A percentile compares a stretch with the other conserved stretches of the same genome.
Conservation (phyloP, 75 land plant species). For the Larix kaempferi region DNA sequence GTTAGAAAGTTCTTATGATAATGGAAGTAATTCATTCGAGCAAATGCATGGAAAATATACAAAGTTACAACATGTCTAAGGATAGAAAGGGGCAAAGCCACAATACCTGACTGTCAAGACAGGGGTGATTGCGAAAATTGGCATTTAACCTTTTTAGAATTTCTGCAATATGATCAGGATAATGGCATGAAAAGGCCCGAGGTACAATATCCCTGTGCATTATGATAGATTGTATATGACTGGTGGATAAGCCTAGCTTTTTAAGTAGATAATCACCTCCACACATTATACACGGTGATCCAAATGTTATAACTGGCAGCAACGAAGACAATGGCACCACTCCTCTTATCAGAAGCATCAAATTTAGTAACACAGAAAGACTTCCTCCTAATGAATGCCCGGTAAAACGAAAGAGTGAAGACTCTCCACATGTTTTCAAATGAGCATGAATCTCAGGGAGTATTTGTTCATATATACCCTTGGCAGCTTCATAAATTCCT, state of each 20-base stretch:
- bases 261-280: slow-evolving; percentile 75
- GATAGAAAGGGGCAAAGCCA: neutral
- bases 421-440: slow-evolving; percentile 45
- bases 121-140: slow-evolving; percentile 78
- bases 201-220: slow-evolving; percentile 89
- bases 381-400: slow-evolving; percentile 99
- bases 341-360: slow-evolving; percentile 76
- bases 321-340: slow-evolving; percentile 55
- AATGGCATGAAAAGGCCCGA: slow-evolving; percentile 78
- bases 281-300: slow-evolving; percentile 86
- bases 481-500: slow-evolving; percentile 96
- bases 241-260: slow-evolving; percentile 60
- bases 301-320: slow-evolving; percentile 86
- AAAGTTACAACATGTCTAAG: neutral
- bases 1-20: too few relatives aligned
- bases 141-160: slow-evolving; percentile 76
- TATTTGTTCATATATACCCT: slow-evolving; percentile 81
- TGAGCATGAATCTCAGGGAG: slow-evolving; percentile 71
- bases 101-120: slow-evolving; percentile 69
- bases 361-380: slow-evolving; percentile 65
- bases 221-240: slow-evolving; percentile 65
- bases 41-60: neutral
- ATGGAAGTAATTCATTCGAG: neutral
- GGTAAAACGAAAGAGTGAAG: slow-evolving; percentile 68
- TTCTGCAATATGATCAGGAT: slow-evolving; percentile 75